Conservation (phyloP, 352 stramenopile genomes). For the Hyaloperonospora arabidopsidis region DNA sequence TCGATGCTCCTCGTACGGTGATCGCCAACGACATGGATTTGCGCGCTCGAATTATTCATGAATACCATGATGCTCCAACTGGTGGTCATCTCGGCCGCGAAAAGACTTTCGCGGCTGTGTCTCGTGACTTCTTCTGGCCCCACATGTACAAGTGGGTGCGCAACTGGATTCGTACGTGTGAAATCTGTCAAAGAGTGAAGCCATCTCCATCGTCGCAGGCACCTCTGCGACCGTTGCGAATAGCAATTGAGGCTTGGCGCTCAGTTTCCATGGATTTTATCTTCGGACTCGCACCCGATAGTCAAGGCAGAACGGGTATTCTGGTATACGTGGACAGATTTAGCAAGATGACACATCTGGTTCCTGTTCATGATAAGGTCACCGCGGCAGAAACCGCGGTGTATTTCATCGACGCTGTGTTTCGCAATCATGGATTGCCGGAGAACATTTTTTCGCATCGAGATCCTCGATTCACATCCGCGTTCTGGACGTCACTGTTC, state of each 20-base stretch:
- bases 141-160: no score
- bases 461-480: not conserved
- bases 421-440: not conserved
- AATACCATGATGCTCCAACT: no score
- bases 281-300: constrained; percentile 1
- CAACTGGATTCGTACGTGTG: no score
- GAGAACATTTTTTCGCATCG: not conserved
- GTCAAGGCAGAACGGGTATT: not conserved
- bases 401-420: not conserved
- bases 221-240: no score
- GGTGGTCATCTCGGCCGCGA: no score
- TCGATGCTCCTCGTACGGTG: no score
- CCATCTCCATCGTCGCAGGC: no score
- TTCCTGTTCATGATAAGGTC: not conserved
- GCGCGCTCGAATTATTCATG: no score
- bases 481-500: constrained; percentile 3
- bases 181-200: no score
- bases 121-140: no score
- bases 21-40: no score
- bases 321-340: constrained; percentile 1
- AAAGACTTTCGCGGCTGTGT: no score
- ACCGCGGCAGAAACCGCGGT: not conserved
- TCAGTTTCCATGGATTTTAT: constrained; percentile 6
- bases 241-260: not conserved
- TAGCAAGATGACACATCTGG: constrained; percentile 1